These are phyloP conservation scores for Globisporangium solare DNA, from an alignment of 352 stramenopile species.

Conservation along the genomic window DNA sequence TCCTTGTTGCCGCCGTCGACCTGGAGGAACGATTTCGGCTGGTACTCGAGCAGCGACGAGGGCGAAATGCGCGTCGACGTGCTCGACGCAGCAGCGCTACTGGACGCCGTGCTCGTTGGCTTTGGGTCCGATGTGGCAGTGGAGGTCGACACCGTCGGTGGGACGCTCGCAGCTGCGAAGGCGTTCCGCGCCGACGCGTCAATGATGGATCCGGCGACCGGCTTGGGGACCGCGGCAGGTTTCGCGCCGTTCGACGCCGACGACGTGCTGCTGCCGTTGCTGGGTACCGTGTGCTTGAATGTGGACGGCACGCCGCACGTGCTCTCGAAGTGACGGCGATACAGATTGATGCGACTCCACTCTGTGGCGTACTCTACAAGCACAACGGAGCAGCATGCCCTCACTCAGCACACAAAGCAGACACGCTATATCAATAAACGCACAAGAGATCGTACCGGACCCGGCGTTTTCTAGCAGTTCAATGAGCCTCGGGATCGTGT, in stretches of 20 bases:
- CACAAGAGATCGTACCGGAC: conserved; percentile 27
- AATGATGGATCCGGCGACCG: conserved; percentile 5
- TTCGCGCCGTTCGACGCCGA: neutral
- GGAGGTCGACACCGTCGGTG: neutral
- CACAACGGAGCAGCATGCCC: neutral
- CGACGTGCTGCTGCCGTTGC: conserved; percentile 4
- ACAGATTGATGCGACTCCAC: conserved; percentile 75
- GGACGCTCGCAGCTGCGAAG: conserved; percentile 11
- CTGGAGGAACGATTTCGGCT: conserved; percentile 71
- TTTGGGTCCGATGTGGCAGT: conserved; percentile 6
- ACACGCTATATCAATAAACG: no score
- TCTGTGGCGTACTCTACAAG: conserved; percentile 56
- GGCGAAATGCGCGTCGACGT: conserved; percentile 19
- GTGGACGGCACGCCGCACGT: conserved; percentile 57
- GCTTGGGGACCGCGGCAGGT: conserved; percentile 8
- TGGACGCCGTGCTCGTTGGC: conserved; percentile 2
- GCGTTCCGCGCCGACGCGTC: conserved; percentile 16
- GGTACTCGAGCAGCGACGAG: conserved; percentile 57
- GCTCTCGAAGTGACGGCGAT: conserved; percentile 75
- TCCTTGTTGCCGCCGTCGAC: conserved; percentile 35
- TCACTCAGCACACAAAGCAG: no score
- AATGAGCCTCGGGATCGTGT: conserved; percentile 55
- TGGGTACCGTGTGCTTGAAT: conserved; percentile 27
- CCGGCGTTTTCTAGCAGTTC: conserved; percentile 60
- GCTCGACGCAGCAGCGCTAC: conserved; percentile 11